Evolutionary conservation across 1,284 basidiomycete genomes (phyloP), one percentile per base, ranked within the genome.

Genomic region (Coniferiporia sulphurascens): DNA sequence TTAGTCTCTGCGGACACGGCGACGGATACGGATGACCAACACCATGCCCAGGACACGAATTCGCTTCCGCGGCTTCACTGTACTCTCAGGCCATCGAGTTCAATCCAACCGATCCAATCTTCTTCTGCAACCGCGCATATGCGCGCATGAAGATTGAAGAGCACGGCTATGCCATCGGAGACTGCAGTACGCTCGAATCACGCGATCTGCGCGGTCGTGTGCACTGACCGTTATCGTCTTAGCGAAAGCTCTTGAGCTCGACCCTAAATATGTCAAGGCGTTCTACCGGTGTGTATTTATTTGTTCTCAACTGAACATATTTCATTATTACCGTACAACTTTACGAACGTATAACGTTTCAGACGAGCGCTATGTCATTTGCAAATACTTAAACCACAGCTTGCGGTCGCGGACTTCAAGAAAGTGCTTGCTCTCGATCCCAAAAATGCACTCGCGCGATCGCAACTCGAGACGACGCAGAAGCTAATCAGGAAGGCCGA

Each of bases 321-420:
- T n/a, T n/a, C n/a, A n/a, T n/a, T n/a, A n/a, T n/a, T n/a, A n/a
- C n/a, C n/a, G n/a, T n/a, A n/a, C n/a, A n/a, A n/a, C n/a, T n/a
- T n/a, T n/a, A n/a, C n/a, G n/a, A n/a, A n/a, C n/a, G n/a, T n/a
- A 2, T 50, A 32, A 22, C 27, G 2, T 38, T 27, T 27, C 69
- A 91, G 95, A 63, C 89, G 97, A 54, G 96, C 93, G 52, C 89
- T 90, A 66, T 97, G 95, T 64, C 86, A 96, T 68, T 81, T 99
- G 60, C 91, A 96, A 69, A 91, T 94, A 56, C 75, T 98, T 61
- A 89, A 90, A 68, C 90, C 90, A 48, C 91, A 91, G 65, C 75
- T 85, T 51, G 94, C 95, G 3, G 82, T 97, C 15, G 74, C 82
- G 19, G 95, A 98, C 74, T 90, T 97, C 73, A 92, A 88, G 73